phyloP scores from a whole-genome alignment of 2,329 filamentous ascomycete species.

The Phyllosticta capitalensis region DNA sequence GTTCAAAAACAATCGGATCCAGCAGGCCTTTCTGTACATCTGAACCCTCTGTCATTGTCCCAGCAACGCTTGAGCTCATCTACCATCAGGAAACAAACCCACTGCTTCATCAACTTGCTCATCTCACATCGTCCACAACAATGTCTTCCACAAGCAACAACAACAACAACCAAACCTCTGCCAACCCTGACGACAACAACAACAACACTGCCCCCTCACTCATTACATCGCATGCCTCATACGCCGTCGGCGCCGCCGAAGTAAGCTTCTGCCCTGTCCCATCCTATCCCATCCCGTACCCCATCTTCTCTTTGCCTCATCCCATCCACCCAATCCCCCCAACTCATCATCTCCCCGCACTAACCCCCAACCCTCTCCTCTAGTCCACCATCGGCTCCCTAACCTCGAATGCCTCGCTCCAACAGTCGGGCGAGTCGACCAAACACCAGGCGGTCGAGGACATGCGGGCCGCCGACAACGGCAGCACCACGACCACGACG shows the following conservation, averaged over 20 bases:
- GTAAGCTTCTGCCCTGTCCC: conserved; percentile 35
- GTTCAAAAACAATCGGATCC: too few species aligned
- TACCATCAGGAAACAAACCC: too few species aligned
- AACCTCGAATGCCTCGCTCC: conserved; percentile 56
- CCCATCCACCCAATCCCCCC: background rate
- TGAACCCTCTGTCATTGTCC: too few species aligned
- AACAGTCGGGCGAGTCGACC: conserved; percentile 52
- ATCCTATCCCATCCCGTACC: background rate
- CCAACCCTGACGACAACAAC: too few species aligned
- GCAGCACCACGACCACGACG: conserved; percentile 34
- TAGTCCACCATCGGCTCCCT: conserved; percentile 52
- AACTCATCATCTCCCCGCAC: background rate
- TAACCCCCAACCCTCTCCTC: background rate
- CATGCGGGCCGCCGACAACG: conserved; percentile 49
- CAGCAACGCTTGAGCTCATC: too few species aligned
- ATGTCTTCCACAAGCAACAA: background rate
- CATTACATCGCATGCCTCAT: conserved; percentile 55
- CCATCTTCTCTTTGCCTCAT: background rate
- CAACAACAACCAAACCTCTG: background rate
- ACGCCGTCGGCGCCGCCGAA: conserved; percentile 58
- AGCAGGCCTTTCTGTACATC: too few species aligned
- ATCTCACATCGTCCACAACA: too few species aligned
- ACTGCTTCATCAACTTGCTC: too few species aligned
- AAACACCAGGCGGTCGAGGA: conserved; percentile 52
- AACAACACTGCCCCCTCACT: conserved; percentile 34